These are phyloP conservation scores for Acacia crassicarpa DNA, from an alignment of 306 rosid species.

Conservation along the genomic window DNA sequence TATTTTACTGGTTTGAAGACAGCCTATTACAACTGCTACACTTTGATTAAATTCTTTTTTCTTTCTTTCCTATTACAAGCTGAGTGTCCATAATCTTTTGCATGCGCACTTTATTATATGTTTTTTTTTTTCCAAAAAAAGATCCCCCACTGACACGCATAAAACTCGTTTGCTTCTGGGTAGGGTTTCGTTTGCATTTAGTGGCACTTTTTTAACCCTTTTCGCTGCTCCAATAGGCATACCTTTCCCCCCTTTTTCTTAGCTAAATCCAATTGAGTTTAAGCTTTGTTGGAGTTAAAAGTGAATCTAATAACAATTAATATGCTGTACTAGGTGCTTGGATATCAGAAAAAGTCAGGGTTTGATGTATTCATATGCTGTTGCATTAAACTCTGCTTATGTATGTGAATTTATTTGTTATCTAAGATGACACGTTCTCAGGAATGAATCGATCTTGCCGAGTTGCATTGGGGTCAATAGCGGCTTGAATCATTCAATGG, in stretches of 20 bases:
- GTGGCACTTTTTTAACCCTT: background rate
- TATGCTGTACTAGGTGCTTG: background rate
- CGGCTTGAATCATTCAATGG: background rate
- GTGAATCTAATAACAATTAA: too few species aligned
- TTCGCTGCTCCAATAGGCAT: background rate
- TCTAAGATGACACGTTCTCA: background rate
- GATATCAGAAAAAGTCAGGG: background rate
- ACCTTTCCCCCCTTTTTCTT: too few species aligned
- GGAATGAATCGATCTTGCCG: background rate
- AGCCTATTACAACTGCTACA: conserved; percentile 26
- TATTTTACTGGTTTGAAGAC: conserved; percentile 29
- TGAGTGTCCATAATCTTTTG: background rate
- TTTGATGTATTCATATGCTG: background rate
- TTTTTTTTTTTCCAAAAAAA: background rate
- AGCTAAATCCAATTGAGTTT: background rate
- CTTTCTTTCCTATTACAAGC: background rate
- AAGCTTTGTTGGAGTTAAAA: background rate
- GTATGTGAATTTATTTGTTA: background rate
- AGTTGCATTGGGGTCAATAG: background rate
- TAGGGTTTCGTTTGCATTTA: conserved; percentile 22
- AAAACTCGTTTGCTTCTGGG: conserved; percentile 19
- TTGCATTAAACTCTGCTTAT: background rate
- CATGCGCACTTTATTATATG: conserved; percentile 20
- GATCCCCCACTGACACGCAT: conserved; percentile 26
- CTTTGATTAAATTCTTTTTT: conserved; percentile 25